phyloP scores from a whole-genome alignment of 1,284 basidiomycete genomes.

The Cerrena zonata region DNA sequence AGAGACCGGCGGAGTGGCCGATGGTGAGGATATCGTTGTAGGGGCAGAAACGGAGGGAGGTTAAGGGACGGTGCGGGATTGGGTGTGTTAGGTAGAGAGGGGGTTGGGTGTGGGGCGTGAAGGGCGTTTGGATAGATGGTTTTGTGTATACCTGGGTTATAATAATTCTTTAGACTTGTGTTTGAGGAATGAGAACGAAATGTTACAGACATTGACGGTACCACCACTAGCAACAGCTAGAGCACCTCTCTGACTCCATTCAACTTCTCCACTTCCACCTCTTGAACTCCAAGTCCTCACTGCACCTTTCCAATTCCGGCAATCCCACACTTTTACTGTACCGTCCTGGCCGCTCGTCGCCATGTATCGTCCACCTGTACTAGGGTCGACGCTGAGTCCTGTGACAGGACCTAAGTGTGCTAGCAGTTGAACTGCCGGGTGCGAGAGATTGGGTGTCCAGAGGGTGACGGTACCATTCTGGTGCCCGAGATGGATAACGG shows the following conservation, averaged over 20 bases:
- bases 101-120: slow-evolving; percentile 51
- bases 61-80: slow-evolving; percentile 63
- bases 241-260: slow-evolving; percentile 79
- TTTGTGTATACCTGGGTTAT: slow-evolving; percentile 55
- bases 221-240: slow-evolving; percentile 79
- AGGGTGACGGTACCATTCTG: slow-evolving; percentile 88
- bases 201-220: slow-evolving; percentile 75
- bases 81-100: slow-evolving; percentile 83
- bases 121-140: slow-evolving; percentile 57
- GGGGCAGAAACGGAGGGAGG: slow-evolving; percentile 76
- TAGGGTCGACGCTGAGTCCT: slow-evolving; percentile 79
- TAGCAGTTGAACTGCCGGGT: slow-evolving; percentile 86
- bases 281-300: slow-evolving; percentile 78
- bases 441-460: slow-evolving; percentile 92
- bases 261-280: slow-evolving; percentile 55
- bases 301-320: slow-evolving; percentile 86
- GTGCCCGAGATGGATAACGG: slow-evolving; percentile 91
- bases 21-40: slow-evolving; percentile 90
- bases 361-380: slow-evolving; percentile 82
- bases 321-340: slow-evolving; percentile 92
- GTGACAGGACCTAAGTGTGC: slow-evolving; percentile 87
- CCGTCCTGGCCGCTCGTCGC: slow-evolving; percentile 87
- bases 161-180: background rate
- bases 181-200: background rate
- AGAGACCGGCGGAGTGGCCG: slow-evolving; percentile 68